Evolutionary conservation across 2,329 filamentous ascomycete genomes (phyloP), one percentile per base, ranked within the genome.

Genomic region (Aspergillus sp.): DNA sequence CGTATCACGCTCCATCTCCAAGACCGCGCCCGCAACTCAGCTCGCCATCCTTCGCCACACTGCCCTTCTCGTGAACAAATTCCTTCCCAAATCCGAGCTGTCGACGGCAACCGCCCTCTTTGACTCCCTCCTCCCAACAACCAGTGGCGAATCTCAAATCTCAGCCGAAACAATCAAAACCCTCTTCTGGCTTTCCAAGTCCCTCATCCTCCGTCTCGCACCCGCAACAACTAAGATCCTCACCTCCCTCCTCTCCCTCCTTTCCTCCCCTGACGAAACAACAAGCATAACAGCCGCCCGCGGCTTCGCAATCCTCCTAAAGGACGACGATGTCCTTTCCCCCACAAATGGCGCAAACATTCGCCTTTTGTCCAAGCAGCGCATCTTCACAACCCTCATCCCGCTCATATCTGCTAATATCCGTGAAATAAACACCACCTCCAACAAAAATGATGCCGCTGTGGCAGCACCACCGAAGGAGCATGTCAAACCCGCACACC

Each of bases 331-430:
- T 64, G 77, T 90, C 23, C 76, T 90, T 41, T 86, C 81, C 13
- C 82, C 85, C 62, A 76, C 81, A 43, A 90, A 90, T 67, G 83
- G 86, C 64, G 88, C 87, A 63, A 81, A 82, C 19, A 83, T 90
- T 43, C 84, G 87, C 3, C 80, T 87, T 3, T 79, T 90, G 2
- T 83, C 85, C 66, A 88, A 87, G 69, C 88, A 90, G 68, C 86
- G 85, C 63, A 81, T 85, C 46, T 90, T 90, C 75, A 82, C 81
- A 31, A 83, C 86, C 17, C 79, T 87, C 4, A 79, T 86, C 2
- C 87, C 87, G 0, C 74, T 81, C 31, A 84, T 89, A 54, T 82
- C 84, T 4, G 74, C 79, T 28, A 77, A 80, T 3, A 86, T 88
- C 70, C 81, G 80, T 60, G 73, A 75, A 60, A 69, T 77, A 53